Evolutionary conservation across 2,329 filamentous ascomycete species (phyloP), one percentile per base, ranked within the genome.

Genomic region (Fusarium anthophilum): DNA sequence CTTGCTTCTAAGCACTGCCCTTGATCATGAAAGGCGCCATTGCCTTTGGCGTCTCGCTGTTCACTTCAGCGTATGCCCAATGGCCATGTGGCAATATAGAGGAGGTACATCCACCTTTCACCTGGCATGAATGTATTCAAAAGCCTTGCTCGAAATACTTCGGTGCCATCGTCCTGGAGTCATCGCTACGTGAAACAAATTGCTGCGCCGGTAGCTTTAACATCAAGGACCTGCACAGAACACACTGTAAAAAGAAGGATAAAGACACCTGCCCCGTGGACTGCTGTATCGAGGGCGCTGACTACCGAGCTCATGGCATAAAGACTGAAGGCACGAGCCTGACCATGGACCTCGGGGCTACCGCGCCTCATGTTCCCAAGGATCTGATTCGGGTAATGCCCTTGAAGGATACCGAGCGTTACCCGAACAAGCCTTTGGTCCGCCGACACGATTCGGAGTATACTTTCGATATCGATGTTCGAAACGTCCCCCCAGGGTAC

Each of bases 381-480:
- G 86, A 86, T 28, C 37, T 55, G 24, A 83, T 89, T 56, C 88
- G 91, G 70, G 81, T 91, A 41, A 93, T 92, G 81, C 85, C 93
- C 69, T 87, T 93, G 84, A 86, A 87, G 73, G 84, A 85, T 58
- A 87, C 90, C 41, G 85, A 84, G 70, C 87, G 87, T 62, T 93
- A 93, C 81, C 83, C 92, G 82, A 15, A 86, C 87, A 78, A 90
- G 92, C 82, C 86, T 89, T 62, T 84, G 51, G 85, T 90, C 57
- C 89, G 89, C 6, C 24, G 24, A 6, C 8, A 24, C 8, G 55
- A 58, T 82, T 87, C 91, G 78, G 91, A 94, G 81, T 90, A 93
- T 82, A 91, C 90, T 53, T 93, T 93, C 66, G 91, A 93, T 59
- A 91, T 93, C 35, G 91, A 94, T 77, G 88, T 92, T 41, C 92